A percentile compares a stretch with the other conserved stretches of the same genome.
phyloP scores from a whole-genome alignment of 1,284 basidiomycete species.

The Pyrrhoderma noxium region DNA sequence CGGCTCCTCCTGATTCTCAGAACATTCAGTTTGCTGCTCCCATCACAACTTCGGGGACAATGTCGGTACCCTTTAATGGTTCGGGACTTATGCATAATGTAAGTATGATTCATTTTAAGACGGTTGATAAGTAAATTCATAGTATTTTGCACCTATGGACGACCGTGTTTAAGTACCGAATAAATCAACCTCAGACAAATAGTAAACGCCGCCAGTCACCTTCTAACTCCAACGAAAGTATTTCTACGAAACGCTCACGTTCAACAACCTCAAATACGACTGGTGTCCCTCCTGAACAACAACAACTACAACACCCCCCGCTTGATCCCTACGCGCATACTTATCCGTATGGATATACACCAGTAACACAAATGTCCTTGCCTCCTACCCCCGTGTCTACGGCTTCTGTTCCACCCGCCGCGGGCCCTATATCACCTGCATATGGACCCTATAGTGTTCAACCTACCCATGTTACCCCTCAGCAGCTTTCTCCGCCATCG shows the following conservation, averaged over 20 bases:
- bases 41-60: not conserved
- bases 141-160: not conserved
- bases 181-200: not conserved
- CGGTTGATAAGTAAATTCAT: too few relatives aligned
- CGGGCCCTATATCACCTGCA: not conserved
- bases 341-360: not conserved
- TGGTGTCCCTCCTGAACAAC: not conserved
- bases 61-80: not conserved
- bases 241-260: conserved; percentile 1
- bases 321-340: not conserved
- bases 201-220: conserved; percentile 6
- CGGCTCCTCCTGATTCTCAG: not conserved
- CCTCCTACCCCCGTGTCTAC: not conserved
- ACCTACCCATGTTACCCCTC: not conserved
- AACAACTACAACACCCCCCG: not conserved
- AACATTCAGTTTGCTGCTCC: not conserved
- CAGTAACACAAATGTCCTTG: not conserved
- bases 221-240: not conserved
- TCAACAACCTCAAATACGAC: not conserved
- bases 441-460: not conserved
- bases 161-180: not conserved
- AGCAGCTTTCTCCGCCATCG: not conserved
- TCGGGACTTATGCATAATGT: not conserved
- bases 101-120: not conserved
- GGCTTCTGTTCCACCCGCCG: not conserved